A percentile compares a stretch with the other conserved stretches of the same genome.
These are phyloP conservation scores for Crithidia brevicula DNA, from an alignment of 208 protist genomes.

Conservation along the genomic window DNA sequence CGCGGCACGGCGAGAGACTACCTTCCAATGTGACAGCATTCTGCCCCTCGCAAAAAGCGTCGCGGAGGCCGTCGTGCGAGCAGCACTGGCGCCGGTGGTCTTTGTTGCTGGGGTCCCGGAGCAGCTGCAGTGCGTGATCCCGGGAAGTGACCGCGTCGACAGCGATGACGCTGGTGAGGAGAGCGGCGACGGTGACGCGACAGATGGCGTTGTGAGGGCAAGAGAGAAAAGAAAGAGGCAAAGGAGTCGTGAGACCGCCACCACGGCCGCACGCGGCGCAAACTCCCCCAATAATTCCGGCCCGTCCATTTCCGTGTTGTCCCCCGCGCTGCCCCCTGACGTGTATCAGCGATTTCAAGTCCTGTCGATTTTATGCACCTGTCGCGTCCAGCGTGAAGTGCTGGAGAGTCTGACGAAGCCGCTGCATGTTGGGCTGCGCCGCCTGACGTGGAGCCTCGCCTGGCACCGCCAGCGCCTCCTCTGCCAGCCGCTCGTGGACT, in stretches of 20 bases:
- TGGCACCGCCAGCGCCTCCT: slow-evolving; percentile 24
- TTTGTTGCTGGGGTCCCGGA: background rate
- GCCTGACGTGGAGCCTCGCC: slow-evolving; percentile 21
- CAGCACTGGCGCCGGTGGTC: slow-evolving; percentile 18
- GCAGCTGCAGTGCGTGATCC: slow-evolving; percentile 2
- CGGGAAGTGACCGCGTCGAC: background rate
- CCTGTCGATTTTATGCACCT: slow-evolving; percentile 7
- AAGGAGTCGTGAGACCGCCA: too few relatives aligned
- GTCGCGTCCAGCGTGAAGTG: slow-evolving; percentile 21
- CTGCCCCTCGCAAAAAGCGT: slow-evolving; percentile 17
- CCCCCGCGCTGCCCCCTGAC: slow-evolving; percentile 12
- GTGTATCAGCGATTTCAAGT: slow-evolving; percentile 20
- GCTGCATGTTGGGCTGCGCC: slow-evolving; percentile 29
- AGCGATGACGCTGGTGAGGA: background rate
- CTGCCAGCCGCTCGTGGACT: slow-evolving; percentile 24
- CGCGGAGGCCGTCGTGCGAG: slow-evolving; percentile 22
- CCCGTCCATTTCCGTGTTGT: slow-evolving; percentile 12
- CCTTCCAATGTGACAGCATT: slow-evolving; percentile 21
- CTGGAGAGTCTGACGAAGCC: slow-evolving; percentile 19
- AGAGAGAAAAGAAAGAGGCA: too few relatives aligned
- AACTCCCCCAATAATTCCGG: too few relatives aligned
- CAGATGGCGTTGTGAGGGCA: background rate
- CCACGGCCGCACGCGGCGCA: too few relatives aligned
- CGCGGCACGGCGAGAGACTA: background rate
- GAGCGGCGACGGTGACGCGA: background rate